Evolutionary conservation across 202 grass and related monocot species (phyloP), one percentile per base, ranked within the genome.

Genomic region (Musa balbisiana): DNA sequence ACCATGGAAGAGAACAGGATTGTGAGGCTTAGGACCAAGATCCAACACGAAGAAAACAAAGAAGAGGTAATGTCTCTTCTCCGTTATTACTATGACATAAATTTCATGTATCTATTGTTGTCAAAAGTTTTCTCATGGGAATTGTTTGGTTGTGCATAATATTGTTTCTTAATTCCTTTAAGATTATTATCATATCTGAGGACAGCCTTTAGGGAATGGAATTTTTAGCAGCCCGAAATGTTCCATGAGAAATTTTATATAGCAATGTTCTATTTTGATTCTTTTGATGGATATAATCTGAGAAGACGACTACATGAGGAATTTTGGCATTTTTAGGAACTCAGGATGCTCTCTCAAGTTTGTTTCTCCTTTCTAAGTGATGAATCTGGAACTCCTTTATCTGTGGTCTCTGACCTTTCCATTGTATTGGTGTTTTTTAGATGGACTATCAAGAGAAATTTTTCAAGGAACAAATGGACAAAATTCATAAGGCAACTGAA

Each of bases 381-480:
- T 43, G 6, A 43, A 43, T 43, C 4, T 43, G 33, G 33, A 43
- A 43, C 73, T 64, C 69, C 76, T 8, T 76, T 80, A 79, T 17
- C 20, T 73, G 5, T 52, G 56, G 54, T 73, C 23, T 64, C 12
- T 82, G 54, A 53, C 55, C 79, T 19, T 81, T 63, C 10, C 58
- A 65, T 53, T 62, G 66, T 66, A 65, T 83, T 17, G 67, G 53
- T 80, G 25, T 56, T 84, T 82, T 74, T 51, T 72, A 97, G 95
- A 94, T 99, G 95, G 88, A 93, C 43, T 80, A 63, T 50, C 91
- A 92, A 78, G 95, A 94, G 53, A 62, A 76, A 1, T 98, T 94
- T 80, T 98, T 98, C 53, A 90, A 92, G 60, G 89, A 76, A 12
- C 91, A 98, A 80, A 98, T 94, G 49, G 91, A 92, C 15, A 70